A percentile compares a stretch with the other conserved stretches of the same genome.
These are phyloP conservation scores for Microsporum audouinii DNA, from an alignment of 2,329 filamentous ascomycete species.

Conservation along the genomic window DNA sequence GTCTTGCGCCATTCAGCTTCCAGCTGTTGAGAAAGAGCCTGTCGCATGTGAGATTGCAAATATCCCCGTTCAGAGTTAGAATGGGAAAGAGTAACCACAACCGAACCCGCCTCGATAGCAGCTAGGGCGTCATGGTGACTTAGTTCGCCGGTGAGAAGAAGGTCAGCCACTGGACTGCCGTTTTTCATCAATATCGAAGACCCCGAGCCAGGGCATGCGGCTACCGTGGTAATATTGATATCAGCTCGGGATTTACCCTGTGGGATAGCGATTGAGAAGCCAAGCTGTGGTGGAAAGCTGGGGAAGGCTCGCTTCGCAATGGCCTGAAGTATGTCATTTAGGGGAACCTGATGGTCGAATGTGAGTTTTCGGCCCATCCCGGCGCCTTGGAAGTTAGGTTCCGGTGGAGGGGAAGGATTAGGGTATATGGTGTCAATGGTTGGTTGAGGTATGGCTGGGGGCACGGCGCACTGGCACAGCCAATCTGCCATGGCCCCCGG, in stretches of 20 bases:
- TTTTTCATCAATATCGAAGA: conserved; percentile 58
- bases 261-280: conserved; percentile 52
- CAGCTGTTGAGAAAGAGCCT: conserved; percentile 51
- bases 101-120: conserved; percentile 70
- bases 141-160: conserved; percentile 86
- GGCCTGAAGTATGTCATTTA: conserved; percentile 49
- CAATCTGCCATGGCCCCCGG: conserved; percentile 81
- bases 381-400: conserved; percentile 37
- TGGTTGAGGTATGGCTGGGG: not conserved
- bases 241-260: conserved; percentile 45
- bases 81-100: conserved; percentile 78
- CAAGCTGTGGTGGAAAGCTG: conserved; percentile 49
- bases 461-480: conserved; percentile 70
- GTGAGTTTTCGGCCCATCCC: conserved; percentile 52
- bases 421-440: conserved; percentile 39
- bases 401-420: conserved; percentile 20
- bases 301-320: conserved; percentile 45
- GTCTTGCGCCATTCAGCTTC: conserved; percentile 43
- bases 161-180: conserved; percentile 46
- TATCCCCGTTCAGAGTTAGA: conserved; percentile 87
- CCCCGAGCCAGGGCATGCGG: conserved; percentile 83
- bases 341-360: conserved; percentile 42
- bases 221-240: conserved; percentile 56
- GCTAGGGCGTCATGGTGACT: conserved; percentile 84
- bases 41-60: conserved; percentile 57